phyloP scores from a whole-genome alignment of 1,284 basidiomycete species.

The Phenoliferia sp. region DNA sequence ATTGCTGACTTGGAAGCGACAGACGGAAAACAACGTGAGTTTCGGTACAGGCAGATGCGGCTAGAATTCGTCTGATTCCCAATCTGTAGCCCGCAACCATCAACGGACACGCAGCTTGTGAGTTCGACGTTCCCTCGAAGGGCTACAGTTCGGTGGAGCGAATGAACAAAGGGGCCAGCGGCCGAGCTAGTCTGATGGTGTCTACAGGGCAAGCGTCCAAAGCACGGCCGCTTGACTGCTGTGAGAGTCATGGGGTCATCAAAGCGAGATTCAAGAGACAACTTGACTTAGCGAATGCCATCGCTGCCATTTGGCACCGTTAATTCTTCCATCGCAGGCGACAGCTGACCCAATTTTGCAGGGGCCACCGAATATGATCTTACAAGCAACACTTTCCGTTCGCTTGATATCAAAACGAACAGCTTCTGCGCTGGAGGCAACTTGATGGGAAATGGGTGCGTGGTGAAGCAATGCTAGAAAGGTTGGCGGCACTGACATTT shows the following conservation, averaged over 20 bases:
- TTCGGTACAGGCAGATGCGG: no score
- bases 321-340: neutral
- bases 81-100: constrained; percentile 9
- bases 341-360: neutral
- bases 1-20: neutral
- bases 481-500: no score
- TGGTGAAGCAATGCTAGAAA: no score
- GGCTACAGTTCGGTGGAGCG: no score
- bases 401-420: constrained; percentile 40
- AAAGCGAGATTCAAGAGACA: neutral
- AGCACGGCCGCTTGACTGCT: neutral
- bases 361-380: constrained; percentile 25
- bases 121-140: neutral
- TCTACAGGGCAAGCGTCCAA: neutral
- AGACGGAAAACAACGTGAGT: neutral
- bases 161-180: no score
- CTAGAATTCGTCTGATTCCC: no score
- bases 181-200: neutral
- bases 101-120: constrained; percentile 27
- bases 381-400: constrained; percentile 30
- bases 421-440: constrained; percentile 44
- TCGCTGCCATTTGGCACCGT: neutral
- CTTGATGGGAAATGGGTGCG: constrained; percentile 36
- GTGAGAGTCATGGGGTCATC: no score
- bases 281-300: neutral